Percentiles rank a stretch among this genome's conserved stretches.
Evolutionary conservation across 2,329 filamentous ascomycete species (phyloP).

Genomic region (Seiridium unicorne): DNA sequence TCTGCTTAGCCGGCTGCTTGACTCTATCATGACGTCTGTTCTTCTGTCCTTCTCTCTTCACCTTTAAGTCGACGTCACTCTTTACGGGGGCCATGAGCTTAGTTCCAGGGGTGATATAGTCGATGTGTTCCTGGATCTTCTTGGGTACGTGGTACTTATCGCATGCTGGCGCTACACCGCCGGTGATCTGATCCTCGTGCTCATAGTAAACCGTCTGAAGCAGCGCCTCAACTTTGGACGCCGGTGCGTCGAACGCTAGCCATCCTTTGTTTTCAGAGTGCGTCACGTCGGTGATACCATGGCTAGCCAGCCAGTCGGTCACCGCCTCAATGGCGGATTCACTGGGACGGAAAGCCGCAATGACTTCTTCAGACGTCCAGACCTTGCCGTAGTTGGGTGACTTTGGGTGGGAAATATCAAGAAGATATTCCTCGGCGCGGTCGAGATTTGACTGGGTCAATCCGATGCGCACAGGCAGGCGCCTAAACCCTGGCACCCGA

Average conservation of each 20-base stretch:
- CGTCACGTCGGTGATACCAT: constrained; percentile 8
- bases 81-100: constrained; percentile 28
- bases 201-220: constrained; percentile 28
- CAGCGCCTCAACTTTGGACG: constrained; percentile 24
- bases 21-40: not conserved
- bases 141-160: constrained; percentile 39
- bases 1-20: not conserved
- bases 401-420: constrained; percentile 9
- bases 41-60: constrained; percentile 1
- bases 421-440: constrained; percentile 5
- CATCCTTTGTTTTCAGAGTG: constrained; percentile 21
- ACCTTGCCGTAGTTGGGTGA: constrained; percentile 9
- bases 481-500: not conserved
- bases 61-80: constrained; percentile 5
- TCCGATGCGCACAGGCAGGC: constrained; percentile 6
- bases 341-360: constrained; percentile 13
- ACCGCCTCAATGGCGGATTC: constrained; percentile 19
- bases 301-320: constrained; percentile 8
- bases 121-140: constrained; percentile 38
- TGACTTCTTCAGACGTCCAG: constrained; percentile 10
- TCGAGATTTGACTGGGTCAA: constrained; percentile 9
- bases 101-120: constrained; percentile 48
- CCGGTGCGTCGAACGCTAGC: constrained; percentile 28
- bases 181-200: constrained; percentile 23
- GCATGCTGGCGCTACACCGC: constrained; percentile 23